Base-by-base conservation (phyloP, 2,329 filamentous ascomycete genomes). In the Penicillium sp. region DNA sequence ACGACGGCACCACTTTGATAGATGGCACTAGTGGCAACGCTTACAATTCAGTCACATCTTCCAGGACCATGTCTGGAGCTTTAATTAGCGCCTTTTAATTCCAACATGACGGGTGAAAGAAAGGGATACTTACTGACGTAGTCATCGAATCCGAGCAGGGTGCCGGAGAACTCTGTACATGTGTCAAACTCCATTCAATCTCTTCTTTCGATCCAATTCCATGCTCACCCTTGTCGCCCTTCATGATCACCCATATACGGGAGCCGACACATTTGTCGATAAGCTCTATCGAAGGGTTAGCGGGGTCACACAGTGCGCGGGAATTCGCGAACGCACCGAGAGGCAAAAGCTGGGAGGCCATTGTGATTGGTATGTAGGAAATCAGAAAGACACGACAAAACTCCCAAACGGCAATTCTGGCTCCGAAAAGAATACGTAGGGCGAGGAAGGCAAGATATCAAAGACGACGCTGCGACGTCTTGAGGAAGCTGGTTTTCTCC, bases 251-350 rank as follows among this genome's bases (percentile, higher is more conserved):
- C 91, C 92, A 96, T 72, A 98, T 97, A 64, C 87, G 87, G 47
- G 91, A 97, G 54, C 93, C 93, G 59, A 98, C 91, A 70, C 93
- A 98, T 75, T 96, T 96, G 78, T 98, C 93, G 72, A 98, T 97
- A 68, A 98, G 83, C 75, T 98, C 93, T 95, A 66, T 56, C 46
- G 31, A 46, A 33, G 50, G 40, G 54, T 68, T 57, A 67, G 61
- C 47, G 54, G 53, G 54, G 53, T 50, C 35, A 33, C 44, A 23
- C n/a, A 35, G 50, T 29, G 28, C 40, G 42, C 25, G 49, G 50
- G 37, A 24, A 53, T 51, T 33, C 10, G 46, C 29, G 44, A 20
- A 42, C 72, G 62, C 71, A 87, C 85, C 85, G 61, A 88, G 75
- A 47, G 86, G 86, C 47, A 89, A 78, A 48, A 89, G 79, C 72